Evolutionary conservation across 495 filamentous ascomycete genomes (phyloP).

Genomic region (Acidiella bohemica): DNA sequence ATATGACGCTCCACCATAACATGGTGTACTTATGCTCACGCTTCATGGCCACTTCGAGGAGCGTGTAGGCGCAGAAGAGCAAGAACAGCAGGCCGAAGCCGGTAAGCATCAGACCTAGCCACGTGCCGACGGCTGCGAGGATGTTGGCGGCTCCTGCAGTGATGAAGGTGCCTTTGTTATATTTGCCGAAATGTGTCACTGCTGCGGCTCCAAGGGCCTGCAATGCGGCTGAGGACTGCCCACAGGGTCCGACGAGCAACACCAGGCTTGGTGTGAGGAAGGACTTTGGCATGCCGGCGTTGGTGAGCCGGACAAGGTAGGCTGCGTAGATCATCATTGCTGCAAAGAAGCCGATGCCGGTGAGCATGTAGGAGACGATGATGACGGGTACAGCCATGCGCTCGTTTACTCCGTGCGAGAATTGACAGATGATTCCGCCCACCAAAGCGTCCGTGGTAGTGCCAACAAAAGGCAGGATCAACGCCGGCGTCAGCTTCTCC

Average conservation of each 20-base stretch:
- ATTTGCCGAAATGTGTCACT: conserved; percentile 3
- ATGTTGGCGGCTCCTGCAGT: neutral
- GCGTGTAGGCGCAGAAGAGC: neutral
- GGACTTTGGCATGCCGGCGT: conserved; percentile 5
- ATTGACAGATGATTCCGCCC: conserved; percentile 3
- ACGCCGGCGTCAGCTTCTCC: conserved; percentile 1
- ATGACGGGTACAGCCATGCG: conserved; percentile 14
- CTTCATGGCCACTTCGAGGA: conserved; percentile 1
- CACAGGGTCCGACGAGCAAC: conserved; percentile 12
- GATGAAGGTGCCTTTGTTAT: conserved; percentile 12
- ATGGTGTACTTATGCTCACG: conserved; percentile 5
- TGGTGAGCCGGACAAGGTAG: conserved; percentile 6
- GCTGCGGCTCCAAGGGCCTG: conserved; percentile 9
- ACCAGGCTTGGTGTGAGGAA: conserved; percentile 2
- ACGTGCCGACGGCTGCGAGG: neutral
- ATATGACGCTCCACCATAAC: conserved; percentile 8
- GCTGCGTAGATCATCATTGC: conserved; percentile 7
- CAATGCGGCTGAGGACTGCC: conserved; percentile 7
- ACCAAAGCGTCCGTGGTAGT: conserved; percentile 10
- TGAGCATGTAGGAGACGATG: conserved; percentile 8
- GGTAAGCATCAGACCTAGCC: conserved; percentile 1
- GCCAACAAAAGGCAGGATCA: conserved; percentile 12
- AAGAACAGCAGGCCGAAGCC: neutral
- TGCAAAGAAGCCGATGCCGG: conserved; percentile 9
- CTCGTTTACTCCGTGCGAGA: conserved; percentile 5